A percentile compares a stretch with the other conserved stretches of the same genome.
phyloP scores from a whole-genome alignment of 805 yeast species.

The Crinitomyces ghanaensis region DNA sequence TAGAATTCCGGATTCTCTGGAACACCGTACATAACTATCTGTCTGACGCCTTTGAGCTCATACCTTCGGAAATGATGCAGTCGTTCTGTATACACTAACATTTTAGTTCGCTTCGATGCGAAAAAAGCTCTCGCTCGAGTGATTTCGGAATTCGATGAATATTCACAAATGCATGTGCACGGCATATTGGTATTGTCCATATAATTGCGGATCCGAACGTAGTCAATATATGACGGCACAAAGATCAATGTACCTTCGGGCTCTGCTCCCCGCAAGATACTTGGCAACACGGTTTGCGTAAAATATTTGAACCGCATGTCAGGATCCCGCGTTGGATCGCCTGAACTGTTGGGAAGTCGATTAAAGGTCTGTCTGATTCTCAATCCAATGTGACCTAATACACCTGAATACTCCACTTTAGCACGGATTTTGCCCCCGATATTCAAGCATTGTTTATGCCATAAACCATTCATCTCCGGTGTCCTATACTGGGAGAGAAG shows the following conservation, averaged over 20 bases:
- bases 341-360: conserved; percentile 53
- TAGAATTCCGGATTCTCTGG: conserved; percentile 83
- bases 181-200: conserved; percentile 48
- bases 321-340: conserved; percentile 54
- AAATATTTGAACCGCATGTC: conserved; percentile 76
- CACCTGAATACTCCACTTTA: conserved; percentile 38
- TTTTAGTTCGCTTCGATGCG: conserved; percentile 46
- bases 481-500: conserved; percentile 65
- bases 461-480: conserved; percentile 66
- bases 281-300: conserved; percentile 60
- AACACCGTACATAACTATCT: conserved; percentile 66
- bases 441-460: conserved; percentile 28
- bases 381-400: conserved; percentile 54
- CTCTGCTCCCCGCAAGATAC: conserved; percentile 46
- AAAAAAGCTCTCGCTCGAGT: conserved; percentile 64
- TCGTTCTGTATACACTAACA: conserved; percentile 87
- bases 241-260: conserved; percentile 70
- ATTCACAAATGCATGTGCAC: conserved; percentile 73
- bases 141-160: conserved; percentile 59
- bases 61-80: conserved; percentile 84
- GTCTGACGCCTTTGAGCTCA: conserved; percentile 75
- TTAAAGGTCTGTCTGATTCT: conserved; percentile 46
- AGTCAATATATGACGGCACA: conserved; percentile 81
- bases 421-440: conserved; percentile 27
- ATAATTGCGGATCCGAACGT: conserved; percentile 63